Conservation (phyloP, 2,329 filamentous ascomycete species). For the Penicillium sp. region DNA sequence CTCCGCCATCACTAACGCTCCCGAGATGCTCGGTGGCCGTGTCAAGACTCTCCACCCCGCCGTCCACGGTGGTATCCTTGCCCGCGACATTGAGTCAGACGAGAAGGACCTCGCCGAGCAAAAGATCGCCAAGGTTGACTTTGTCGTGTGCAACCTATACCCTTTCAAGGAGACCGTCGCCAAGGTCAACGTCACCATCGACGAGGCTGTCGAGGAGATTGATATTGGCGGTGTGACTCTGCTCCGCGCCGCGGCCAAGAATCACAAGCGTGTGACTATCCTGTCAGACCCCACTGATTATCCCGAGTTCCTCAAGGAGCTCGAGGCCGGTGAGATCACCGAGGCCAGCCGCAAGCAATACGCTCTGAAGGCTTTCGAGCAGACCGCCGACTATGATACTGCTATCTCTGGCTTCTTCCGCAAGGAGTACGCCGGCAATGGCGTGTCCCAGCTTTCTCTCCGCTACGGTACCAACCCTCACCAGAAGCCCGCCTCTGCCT, state of each 20-base stretch:
- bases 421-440: constrained; percentile 88
- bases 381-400: constrained; percentile 94
- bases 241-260: constrained; percentile 95
- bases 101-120: constrained; percentile 95
- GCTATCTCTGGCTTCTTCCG: constrained; percentile 97
- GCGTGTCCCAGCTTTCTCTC: constrained; percentile 79
- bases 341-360: constrained; percentile 85
- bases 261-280: constrained; percentile 93
- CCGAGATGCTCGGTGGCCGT: constrained; percentile 91
- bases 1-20: constrained; percentile 93
- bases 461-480: constrained; percentile 97
- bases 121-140: constrained; percentile 94
- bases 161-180: constrained; percentile 98
- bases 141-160: constrained; percentile 97
- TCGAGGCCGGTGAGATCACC: constrained; percentile 81
- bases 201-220: constrained; percentile 97
- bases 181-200: constrained; percentile 94
- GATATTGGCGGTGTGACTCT: constrained; percentile 98
- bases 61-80: constrained; percentile 82
- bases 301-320: constrained; percentile 87
- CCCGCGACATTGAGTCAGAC: constrained; percentile 90
- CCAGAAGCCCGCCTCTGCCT: constrained; percentile 94
- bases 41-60: constrained; percentile 97
- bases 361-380: constrained; percentile 96
- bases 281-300: constrained; percentile 94